phyloP scores from a whole-genome alignment of 2,329 filamentous ascomycete genomes.

The Paecilomyces niveus region DNA sequence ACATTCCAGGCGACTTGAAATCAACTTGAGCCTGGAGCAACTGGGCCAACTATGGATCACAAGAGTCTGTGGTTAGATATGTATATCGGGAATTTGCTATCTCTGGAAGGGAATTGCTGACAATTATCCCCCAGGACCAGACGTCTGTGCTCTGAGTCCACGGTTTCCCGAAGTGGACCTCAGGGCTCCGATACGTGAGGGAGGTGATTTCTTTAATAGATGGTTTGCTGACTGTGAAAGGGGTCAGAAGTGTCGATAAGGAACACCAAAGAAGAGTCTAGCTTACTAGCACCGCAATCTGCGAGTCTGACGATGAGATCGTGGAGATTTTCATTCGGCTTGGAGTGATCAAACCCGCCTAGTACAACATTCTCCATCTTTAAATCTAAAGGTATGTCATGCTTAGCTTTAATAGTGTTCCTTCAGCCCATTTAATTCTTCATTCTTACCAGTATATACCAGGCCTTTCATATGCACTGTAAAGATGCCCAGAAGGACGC shows the following conservation, averaged over 20 bases:
- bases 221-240: conserved; percentile 8
- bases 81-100: background rate
- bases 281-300: conserved; percentile 11
- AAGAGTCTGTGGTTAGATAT: background rate
- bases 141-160: conserved; percentile 10
- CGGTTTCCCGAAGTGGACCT: conserved; percentile 10
- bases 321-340: conserved; percentile 9
- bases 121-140: conserved; percentile 14
- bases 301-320: conserved; percentile 10
- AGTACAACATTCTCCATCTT: conserved; percentile 13
- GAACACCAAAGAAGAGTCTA: conserved; percentile 1
- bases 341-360: conserved; percentile 6
- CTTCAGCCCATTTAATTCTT: background rate
- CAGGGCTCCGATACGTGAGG: conserved; percentile 10
- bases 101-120: background rate
- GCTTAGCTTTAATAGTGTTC: conserved; percentile 1
- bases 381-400: conserved; percentile 5
- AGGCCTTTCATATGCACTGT: conserved; percentile 12
- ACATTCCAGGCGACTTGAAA: conserved; percentile 10
- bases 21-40: conserved; percentile 10
- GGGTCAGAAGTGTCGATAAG: background rate
- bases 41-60: conserved; percentile 7
- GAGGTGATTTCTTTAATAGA: conserved; percentile 8
- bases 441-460: conserved; percentile 1
- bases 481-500: conserved; percentile 8